A percentile compares a stretch with the other conserved stretches of the same genome.
Conservation (phyloP, 495 filamentous ascomycete species). For the Penicillium antarcticum region DNA sequence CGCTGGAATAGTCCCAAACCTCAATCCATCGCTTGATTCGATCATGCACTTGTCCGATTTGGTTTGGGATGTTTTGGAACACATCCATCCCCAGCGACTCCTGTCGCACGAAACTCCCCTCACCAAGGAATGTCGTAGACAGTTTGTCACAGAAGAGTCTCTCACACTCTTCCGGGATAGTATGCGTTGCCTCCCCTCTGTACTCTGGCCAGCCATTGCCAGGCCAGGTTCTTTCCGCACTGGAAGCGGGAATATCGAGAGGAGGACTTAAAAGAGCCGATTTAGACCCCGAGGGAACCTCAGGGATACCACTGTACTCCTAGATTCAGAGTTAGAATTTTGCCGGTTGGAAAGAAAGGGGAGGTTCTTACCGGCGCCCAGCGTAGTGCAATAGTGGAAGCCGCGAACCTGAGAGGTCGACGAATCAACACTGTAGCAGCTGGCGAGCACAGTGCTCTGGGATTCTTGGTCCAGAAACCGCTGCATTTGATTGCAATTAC, state of each 20-base stretch:
- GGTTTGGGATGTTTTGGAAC: conserved; percentile 35
- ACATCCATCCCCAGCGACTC: conserved; percentile 78
- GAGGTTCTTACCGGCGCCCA: conserved; percentile 59
- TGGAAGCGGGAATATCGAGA: conserved; percentile 64
- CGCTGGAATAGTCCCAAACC: conserved; percentile 85
- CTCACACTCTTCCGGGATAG: conserved; percentile 99
- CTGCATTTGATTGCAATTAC: conserved; percentile 68
- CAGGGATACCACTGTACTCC: conserved; percentile 96
- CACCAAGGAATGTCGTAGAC: conserved; percentile 90
- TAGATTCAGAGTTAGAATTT: conserved; percentile 24
- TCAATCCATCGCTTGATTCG: conserved; percentile 62
- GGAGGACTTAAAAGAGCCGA: conserved; percentile 78
- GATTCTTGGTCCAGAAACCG: conserved; percentile 43
- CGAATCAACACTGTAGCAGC: conserved; percentile 69
- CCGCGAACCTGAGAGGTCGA: conserved; percentile 60
- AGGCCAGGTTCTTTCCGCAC: conserved; percentile 52
- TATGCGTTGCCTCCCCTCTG: conserved; percentile 86
- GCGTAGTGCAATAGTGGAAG: conserved; percentile 93
- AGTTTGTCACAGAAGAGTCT: conserved; percentile 97
- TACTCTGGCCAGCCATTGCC: conserved; percentile 41
- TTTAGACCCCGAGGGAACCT: conserved; percentile 82
- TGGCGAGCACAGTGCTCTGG: conserved; percentile 71
- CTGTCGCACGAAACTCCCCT: conserved; percentile 65
- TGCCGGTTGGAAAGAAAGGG: not conserved
- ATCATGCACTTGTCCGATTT: conserved; percentile 22